Conservation (phyloP, 441 rosid species). For the Brassica balearica region DNA sequence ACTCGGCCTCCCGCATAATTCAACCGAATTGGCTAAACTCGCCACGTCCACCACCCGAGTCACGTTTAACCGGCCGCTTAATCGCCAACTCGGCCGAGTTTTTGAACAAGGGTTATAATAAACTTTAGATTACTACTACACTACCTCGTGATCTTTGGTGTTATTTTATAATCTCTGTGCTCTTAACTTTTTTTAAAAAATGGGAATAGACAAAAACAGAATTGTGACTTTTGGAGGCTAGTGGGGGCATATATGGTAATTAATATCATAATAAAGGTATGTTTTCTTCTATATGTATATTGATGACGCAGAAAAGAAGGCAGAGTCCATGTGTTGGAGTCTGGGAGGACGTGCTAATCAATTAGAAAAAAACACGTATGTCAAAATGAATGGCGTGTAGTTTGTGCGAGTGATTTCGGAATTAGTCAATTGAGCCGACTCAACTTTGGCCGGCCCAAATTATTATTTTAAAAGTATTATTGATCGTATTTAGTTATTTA, state of each 20-base stretch:
- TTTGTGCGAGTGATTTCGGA: constrained; percentile 7
- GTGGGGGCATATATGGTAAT: not conserved
- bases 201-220: not conserved
- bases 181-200: not conserved
- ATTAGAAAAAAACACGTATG: constrained; percentile 19
- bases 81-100: not conserved
- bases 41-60: not conserved
- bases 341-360: not conserved
- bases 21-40: not conserved
- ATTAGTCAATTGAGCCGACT: constrained; percentile 33
- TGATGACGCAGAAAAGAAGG: constrained; percentile 3
- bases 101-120: too few species aligned
- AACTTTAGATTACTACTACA: constrained; percentile 12
- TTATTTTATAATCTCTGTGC: not conserved
- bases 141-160: not conserved
- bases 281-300: not conserved
- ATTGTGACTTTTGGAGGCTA: not conserved
- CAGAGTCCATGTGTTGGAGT: constrained; percentile 24
- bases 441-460: constrained; percentile 38
- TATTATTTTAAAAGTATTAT: not conserved
- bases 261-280: not conserved
- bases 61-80: not conserved
- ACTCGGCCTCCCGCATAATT: not conserved
- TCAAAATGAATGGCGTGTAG: constrained; percentile 33
- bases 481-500: not conserved